Conservation (phyloP, 495 filamentous ascomycete genomes). For the Extremus antarcticus region DNA sequence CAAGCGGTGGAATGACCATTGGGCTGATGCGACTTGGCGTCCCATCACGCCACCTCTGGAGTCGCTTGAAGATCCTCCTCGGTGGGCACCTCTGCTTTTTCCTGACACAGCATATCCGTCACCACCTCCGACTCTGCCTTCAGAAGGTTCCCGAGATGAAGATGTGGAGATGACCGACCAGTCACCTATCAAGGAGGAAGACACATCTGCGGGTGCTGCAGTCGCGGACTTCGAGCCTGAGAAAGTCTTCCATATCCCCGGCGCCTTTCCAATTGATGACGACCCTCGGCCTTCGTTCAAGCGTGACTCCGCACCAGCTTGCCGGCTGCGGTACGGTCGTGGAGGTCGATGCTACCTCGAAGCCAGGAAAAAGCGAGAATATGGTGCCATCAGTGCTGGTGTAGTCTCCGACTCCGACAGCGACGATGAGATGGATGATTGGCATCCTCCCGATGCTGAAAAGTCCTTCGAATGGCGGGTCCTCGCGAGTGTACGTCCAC, state of each 20-base stretch:
- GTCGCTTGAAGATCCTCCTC: slow-evolving; percentile 41
- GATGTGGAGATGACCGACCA: slow-evolving; percentile 15
- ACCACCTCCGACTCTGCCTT: slow-evolving; percentile 18
- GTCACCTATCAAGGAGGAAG: neutral
- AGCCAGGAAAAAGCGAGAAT: neutral
- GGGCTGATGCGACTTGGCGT: slow-evolving; percentile 70
- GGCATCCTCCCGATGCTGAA: slow-evolving; percentile 7
- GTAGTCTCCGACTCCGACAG: slow-evolving; percentile 19
- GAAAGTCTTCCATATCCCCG: slow-evolving; percentile 12
- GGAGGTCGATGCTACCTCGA: slow-evolving; percentile 18
- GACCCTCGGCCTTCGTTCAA: neutral
- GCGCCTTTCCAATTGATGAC: slow-evolving; percentile 8
- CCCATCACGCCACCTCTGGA: slow-evolving; percentile 66
- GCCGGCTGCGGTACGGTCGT: slow-evolving; percentile 16
- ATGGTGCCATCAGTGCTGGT: slow-evolving; percentile 6
- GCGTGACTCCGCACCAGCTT: slow-evolving; percentile 8
- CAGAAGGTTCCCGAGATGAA: slow-evolving; percentile 4
- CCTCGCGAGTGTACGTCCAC: slow-evolving; percentile 3
- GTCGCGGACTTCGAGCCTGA: neutral
- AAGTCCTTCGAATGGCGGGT: slow-evolving; percentile 15
- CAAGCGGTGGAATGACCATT: slow-evolving; percentile 73
- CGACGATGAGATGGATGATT: slow-evolving; percentile 12
- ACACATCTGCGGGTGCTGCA: neutral
- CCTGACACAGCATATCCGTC: slow-evolving; percentile 10
- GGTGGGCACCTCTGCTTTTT: slow-evolving; percentile 49